Percentiles rank a stretch among this genome's conserved stretches.
These are phyloP conservation scores for Candida sp. DNA, from an alignment of 1,139 yeast species.

Conservation along the genomic window DNA sequence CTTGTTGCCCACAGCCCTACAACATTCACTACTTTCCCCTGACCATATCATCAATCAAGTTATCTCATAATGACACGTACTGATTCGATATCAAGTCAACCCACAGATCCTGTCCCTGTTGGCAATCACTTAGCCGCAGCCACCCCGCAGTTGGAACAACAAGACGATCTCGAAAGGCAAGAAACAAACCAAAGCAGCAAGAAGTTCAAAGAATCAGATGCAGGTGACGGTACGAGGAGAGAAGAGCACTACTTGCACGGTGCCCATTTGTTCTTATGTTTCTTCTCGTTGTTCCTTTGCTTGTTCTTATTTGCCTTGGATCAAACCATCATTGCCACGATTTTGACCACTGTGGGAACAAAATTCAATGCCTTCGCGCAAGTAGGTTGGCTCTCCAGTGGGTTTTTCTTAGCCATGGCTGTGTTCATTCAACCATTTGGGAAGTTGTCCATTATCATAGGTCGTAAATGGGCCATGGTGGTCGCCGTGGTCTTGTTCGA, in stretches of 20 bases:
- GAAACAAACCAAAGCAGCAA: neutral
- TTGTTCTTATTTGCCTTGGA: conserved; percentile 43
- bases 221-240: conserved; percentile 47
- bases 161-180: conserved; percentile 10
- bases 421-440: conserved; percentile 45
- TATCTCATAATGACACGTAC: neutral
- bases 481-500: conserved; percentile 37
- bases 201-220: conserved; percentile 35
- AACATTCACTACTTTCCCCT: too few species aligned
- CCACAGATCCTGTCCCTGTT: neutral
- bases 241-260: conserved; percentile 44
- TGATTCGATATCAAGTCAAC: neutral
- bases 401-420: conserved; percentile 51
- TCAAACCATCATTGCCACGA: conserved; percentile 43
- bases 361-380: conserved; percentile 50
- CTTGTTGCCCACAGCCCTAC: neutral
- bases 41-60: neutral
- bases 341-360: conserved; percentile 40
- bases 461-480: conserved; percentile 44
- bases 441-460: conserved; percentile 48
- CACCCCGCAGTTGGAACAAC: neutral
- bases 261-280: conserved; percentile 26
- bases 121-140: neutral
- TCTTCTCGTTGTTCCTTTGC: conserved; percentile 30
- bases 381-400: conserved; percentile 66